Evolutionary conservation across 2,329 filamentous ascomycete species (phyloP).

Genomic region (Paraphaeosphaeria minitans): DNA sequence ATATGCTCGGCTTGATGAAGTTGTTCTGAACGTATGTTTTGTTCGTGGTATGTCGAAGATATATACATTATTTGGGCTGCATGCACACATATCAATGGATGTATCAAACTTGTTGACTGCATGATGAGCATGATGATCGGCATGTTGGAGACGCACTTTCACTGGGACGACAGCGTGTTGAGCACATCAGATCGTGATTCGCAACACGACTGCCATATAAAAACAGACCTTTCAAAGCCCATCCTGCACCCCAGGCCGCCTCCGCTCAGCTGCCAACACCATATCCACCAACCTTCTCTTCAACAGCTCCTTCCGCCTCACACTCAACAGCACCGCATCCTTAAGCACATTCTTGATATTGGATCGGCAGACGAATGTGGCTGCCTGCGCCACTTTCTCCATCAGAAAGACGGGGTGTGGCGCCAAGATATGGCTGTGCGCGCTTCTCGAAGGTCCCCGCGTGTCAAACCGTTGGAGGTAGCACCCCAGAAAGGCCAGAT

Average conservation of each 20-base stretch:
- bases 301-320: conserved; percentile 34
- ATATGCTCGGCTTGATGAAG: too few species aligned
- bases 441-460: not conserved
- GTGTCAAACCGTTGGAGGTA: not conserved
- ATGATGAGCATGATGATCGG: not conserved
- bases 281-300: conserved; percentile 27
- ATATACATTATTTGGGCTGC: not conserved
- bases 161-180: not conserved
- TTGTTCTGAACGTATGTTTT: too few species aligned
- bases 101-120: not conserved
- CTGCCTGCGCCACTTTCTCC: not conserved
- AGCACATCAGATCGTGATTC: not conserved
- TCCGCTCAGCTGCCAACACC: conserved; percentile 36
- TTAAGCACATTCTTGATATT: conserved; percentile 52
- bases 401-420: not conserved
- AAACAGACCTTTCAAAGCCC: not conserved
- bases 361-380: not conserved
- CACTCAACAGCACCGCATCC: conserved; percentile 34
- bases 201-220: not conserved
- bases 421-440: conserved; percentile 6
- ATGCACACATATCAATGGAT: too few species aligned
- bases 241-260: conserved; percentile 16
- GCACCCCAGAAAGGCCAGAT: conserved; percentile 1
- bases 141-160: not conserved
- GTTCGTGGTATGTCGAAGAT: not conserved